Base-by-base conservation (phyloP, 768 basidiomycete species). In the Termitomyces sp. region DNA sequence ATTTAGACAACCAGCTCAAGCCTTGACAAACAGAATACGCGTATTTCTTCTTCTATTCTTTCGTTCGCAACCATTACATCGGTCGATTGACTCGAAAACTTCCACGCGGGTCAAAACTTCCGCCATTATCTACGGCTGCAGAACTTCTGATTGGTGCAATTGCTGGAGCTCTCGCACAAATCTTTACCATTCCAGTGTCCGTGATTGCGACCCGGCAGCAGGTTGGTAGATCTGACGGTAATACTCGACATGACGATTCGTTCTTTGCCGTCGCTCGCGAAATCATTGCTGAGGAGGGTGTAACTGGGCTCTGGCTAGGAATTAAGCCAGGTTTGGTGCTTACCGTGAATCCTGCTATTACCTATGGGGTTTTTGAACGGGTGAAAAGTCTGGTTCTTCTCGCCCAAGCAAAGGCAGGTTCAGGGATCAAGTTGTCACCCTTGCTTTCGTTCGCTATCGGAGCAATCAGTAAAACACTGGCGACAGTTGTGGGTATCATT, bases 161-260 rank as follows among this genome's bases (percentile, higher is more conserved):
- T 12, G 97, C 97, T 1, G 97, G 96, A 3, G 96, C 86, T 0
- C 82, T 98, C 16, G 95, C 95, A 5, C 97, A 98, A 69, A 88
- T 98, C 53, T 98, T 98, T 74, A 99, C 97, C 20, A 97, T 98
- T 61, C 97, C 97, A 10, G 96, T 98, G 13, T 84, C 93, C 7
- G 96, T 98, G 48, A 97, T 99, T 64, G 97, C 97, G 15, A 98
- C 96, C 4, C 84, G 97, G 13, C 97, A 99, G 70, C 97, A 99
- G 72, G 82, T 98, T 47, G 89, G 90, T 40, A 77, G 76, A 13
- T 69, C 46, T 25, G 55, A 60, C 20, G 58, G 54, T 29, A 63
- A 63, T 25, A 29, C 60, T 35, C 53, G 64, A 23, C 61, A 58
- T 3, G 85, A 87, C 63, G 88, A 90, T 57, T 89, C 89, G 0